Base-by-base conservation (phyloP, 768 basidiomycete species). In the Podaxis rugospora region DNA sequence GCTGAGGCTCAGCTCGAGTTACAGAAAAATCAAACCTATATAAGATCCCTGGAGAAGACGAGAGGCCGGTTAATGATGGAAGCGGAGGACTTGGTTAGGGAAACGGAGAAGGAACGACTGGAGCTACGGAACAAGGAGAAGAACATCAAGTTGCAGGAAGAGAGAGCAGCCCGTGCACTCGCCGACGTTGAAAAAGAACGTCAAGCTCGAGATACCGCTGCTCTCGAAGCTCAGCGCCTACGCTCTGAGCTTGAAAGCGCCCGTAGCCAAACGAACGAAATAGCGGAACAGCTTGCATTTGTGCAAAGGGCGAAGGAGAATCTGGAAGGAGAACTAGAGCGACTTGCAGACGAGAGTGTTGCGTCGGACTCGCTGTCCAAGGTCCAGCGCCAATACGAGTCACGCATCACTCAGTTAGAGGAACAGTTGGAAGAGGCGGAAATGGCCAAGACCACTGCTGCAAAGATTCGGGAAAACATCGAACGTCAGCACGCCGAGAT, bases 1-100 rank as follows among this genome's bases (percentile, higher is more conserved):
- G 84, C 80, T 18, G 91, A 92, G 1, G 90, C 94, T 0, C 88
- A 91, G 59, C 72, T 79, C 18, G 93, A 96, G 70, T 73, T 96
- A 35, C 81, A 87, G 71, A 86, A 87, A 62, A 87, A 91, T 46
- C 81, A 79, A 4, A 79, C 80, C 1, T 88, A 93, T 65, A 90
- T 95, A 64, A 87, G 89, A 44, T 92, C 92, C n/a, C 78, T 96
- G 27, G 90, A 95, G 73, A 89, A 92, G 69, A 86, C 89, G 4
- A 92, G 90, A 71, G 73, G 78, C 28, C 82, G 91, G 1, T 76
- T 94, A 51, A 80, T 85, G 6, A 82, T 83, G 32, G 95, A 98
- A 69, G 83, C 88, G 3, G 95, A 97, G 70, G 95, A 98, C 70
- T 74, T 91, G 40, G 77, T 78, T 18, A 80, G 90, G 40, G 88